Evolutionary conservation across 345 rosid genomes (phyloP), one percentile per base, ranked within the genome.

Genomic region (Salix koriyanagi): DNA sequence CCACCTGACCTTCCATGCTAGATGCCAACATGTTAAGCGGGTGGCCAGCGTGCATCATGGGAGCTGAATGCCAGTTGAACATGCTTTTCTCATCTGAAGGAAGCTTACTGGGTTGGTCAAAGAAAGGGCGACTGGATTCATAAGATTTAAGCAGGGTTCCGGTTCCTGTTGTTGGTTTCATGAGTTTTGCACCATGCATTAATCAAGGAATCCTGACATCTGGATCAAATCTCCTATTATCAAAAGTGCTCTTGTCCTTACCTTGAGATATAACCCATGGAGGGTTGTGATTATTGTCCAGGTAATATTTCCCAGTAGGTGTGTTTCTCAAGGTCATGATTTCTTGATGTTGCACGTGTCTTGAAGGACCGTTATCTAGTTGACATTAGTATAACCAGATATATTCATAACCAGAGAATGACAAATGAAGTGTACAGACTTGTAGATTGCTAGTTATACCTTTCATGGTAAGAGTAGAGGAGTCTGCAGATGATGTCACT

Each of bases 331-430:
- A 89, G 95, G 93, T 82, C 80, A 88, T 30, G 71, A 80, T 84
- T 85, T 90, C 95, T 88, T 88, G 94, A 84, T 90, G 92, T 89
- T 89, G 92, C 88, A 91, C 84, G 90, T 87, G 90, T 90, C 88
- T 92, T 36, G 96, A 83, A 74, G 86, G 84, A 58, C 87, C 91
- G 78, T 81, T 86, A 41, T 83, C 79, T 3, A 87, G 79, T 78
- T 86, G 79, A 85, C 21, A 23, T 26, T 16, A 28, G 32, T 6
- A 50, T 23, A 69, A 46, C 10, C 13, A 18, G 50, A 48, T 23
- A 50, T 48, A 30, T 28, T 70, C 15, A 30, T 5, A 50, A 32
- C 25, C 5, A 3, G 26, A 30, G 1, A 50, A 19, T 8, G 39
- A 52, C 14, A 70, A 70, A 50, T 19, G 73, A 70, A 70, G 23